Evolutionary conservation across 805 yeast species (phyloP), one percentile per base, ranked within the genome.

Genomic region (Nakazawaea laoshanensis): DNA sequence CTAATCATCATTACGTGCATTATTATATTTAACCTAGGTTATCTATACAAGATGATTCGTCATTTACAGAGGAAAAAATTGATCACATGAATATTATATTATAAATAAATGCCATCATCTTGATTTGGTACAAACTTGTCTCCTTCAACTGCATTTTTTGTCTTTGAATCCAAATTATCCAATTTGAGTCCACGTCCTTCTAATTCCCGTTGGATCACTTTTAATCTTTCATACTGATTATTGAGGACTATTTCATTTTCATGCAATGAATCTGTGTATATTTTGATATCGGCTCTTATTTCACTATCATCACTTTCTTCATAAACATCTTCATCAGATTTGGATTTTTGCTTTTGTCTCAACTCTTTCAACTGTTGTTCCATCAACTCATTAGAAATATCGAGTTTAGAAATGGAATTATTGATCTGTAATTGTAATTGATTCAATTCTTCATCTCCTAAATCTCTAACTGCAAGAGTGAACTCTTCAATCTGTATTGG

Each of bases 171-270:
- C n/a, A n/a, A n/a, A n/a, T n/a, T n/a, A n/a, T n/a, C n/a, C n/a
- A n/a, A n/a, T 12, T 5, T 5, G 11, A 23, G 20, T 15, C 26
- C 27, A 36, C 84, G 56, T 33, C 50, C 47, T n/a, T 45, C 40
- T 16, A 75, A 53, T 46, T 78, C 84, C 13, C 55, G 47, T 20
- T 63, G 58, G 13, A 77, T 46, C 0, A 63, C 61, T 3, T 52
- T 55, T 3, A 75, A 46, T 37, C 80, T 54, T 24, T 60, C 57
- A 8, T 48, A 38, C 46, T 77, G 78, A 45, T 70, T 76, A 3
- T 49, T 43, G 15, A 77, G 55, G n/a, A 77, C 81, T 3, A 49
- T 47, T 9, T 59, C 52, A 48, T 80, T 80, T 42, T 79, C 88
- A 7, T 47, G 44, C 12, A 77, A 61, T 7, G 77, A 64, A n/a